Evolutionary conservation across 2,329 filamentous ascomycete genomes (phyloP), one percentile per base, ranked within the genome.

Genomic region (Exophiala viscosa): DNA sequence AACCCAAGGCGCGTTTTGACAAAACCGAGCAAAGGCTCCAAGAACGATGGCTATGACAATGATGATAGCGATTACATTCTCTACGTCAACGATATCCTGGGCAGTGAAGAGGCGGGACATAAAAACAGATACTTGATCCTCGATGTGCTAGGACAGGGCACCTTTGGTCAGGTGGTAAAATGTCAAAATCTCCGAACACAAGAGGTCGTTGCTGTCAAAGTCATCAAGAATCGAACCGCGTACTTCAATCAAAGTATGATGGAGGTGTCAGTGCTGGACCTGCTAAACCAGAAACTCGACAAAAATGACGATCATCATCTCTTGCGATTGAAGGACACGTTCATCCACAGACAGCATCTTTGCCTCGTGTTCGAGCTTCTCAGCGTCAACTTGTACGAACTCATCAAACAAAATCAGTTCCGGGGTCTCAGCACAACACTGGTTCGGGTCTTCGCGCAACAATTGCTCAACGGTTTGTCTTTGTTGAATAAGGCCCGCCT

Each of bases 161-260:
- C 93, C 0, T 99, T 99, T 68, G 93, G 93, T 6, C 93, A 99
- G 73, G 93, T 99, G 31, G 93, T 99, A 56, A 99, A 99, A 71
- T 99, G 93, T 68, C 93, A 99, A 70, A 99, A 99, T 65, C 73
- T 99, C 64, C 96, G 96, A 74, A 97, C 93, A 0, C 91, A 96
- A 69, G 93, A 99, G 72, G 93, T 99, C 35, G 93, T 99, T 40
- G 93, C 93, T 3, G 93, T 99, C 62, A 99, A 99, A 74, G 93
- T 99, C 49, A 93, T 99, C 75, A 99, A 99, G 75, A 99, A 99
- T 72, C 86, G 92, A 65, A 99, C 93, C 1, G 93, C 93, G 34
- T 99, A 99, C 71, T 99, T 99, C 76, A 99, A 99, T 68, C 93
- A 99, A 72, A 97, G 93, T 71, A 99, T 99, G 93, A 99, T 99